Evolutionary conservation across 305 asterid genomes (phyloP).

Genomic region (Stenogyne calaminthoides): DNA sequence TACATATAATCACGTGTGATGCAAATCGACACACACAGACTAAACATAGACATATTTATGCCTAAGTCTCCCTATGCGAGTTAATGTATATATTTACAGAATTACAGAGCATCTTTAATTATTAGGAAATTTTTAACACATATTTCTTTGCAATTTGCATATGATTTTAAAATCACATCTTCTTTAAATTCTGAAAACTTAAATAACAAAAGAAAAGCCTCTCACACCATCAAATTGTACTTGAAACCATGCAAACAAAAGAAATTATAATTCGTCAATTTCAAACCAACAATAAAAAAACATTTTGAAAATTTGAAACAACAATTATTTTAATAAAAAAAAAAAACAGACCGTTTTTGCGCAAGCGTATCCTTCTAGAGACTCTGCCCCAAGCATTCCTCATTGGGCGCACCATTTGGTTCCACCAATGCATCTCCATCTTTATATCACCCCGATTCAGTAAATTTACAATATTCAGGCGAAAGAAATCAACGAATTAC

Average conservation of each 20-base stretch:
- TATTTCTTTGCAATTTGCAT: neutral
- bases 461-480: neutral
- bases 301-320: neutral
- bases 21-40: neutral
- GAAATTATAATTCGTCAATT: neutral
- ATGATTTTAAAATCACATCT: neutral
- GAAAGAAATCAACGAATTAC: neutral
- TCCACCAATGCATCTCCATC: constrained; percentile 53
- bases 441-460: neutral
- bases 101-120: neutral
- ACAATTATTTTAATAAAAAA: neutral
- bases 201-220: too few relatives aligned
- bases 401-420: constrained; percentile 56
- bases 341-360: constrained; percentile 47
- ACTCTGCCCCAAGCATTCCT: constrained; percentile 57
- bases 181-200: neutral
- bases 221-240: too few relatives aligned
- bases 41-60: too few relatives aligned
- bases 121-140: neutral
- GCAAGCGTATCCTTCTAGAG: constrained; percentile 46
- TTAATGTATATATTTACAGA: neutral
- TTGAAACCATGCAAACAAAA: too few relatives aligned
- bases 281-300: neutral
- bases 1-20: neutral
- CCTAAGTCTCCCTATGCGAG: too few relatives aligned